phyloP scores from a whole-genome alignment of 441 rosid species.

The Populus hybrid region DNA sequence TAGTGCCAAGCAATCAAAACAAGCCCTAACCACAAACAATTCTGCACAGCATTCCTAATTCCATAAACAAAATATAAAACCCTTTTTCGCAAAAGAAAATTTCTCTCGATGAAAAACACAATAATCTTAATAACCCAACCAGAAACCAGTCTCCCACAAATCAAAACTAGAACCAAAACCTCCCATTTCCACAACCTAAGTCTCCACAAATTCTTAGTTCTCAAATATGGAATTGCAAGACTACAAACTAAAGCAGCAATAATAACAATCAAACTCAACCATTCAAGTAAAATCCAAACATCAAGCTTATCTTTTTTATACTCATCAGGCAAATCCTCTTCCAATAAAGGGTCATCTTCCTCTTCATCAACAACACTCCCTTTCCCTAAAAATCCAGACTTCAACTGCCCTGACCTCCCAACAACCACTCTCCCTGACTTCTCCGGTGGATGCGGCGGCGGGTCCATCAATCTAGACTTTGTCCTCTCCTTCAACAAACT shows the following conservation, averaged over 20 bases:
- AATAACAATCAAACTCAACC: conserved; percentile 57
- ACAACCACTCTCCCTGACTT: conserved; percentile 27
- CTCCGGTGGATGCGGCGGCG: conserved; percentile 38
- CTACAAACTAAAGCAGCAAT: conserved; percentile 43
- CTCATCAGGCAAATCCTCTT: conserved; percentile 70
- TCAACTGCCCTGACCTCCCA: conserved; percentile 44
- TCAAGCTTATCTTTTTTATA: conserved; percentile 33
- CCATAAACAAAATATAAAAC: conserved; percentile 80
- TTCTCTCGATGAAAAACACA: conserved; percentile 65
- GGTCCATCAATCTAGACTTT: conserved; percentile 61
- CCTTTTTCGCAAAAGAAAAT: conserved; percentile 52
- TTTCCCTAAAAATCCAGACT: conserved; percentile 48
- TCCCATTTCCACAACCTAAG: conserved; percentile 84
- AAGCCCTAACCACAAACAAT: conserved; percentile 71
- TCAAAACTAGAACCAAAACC: conserved; percentile 53
- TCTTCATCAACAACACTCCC: conserved; percentile 41
- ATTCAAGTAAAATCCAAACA: conserved; percentile 47
- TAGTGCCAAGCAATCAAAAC: conserved; percentile 59
- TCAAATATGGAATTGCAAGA: conserved; percentile 31
- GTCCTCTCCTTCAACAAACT: conserved; percentile 39
- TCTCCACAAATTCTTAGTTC: conserved; percentile 36
- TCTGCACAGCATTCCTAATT: conserved; percentile 62
- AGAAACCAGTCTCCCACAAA: conserved; percentile 83
- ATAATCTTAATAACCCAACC: conserved; percentile 73
- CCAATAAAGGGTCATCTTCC: conserved; percentile 51